These are phyloP conservation scores for Avena insularis DNA, from an alignment of 176 grass and related monocot species.

Conservation along the genomic window DNA sequence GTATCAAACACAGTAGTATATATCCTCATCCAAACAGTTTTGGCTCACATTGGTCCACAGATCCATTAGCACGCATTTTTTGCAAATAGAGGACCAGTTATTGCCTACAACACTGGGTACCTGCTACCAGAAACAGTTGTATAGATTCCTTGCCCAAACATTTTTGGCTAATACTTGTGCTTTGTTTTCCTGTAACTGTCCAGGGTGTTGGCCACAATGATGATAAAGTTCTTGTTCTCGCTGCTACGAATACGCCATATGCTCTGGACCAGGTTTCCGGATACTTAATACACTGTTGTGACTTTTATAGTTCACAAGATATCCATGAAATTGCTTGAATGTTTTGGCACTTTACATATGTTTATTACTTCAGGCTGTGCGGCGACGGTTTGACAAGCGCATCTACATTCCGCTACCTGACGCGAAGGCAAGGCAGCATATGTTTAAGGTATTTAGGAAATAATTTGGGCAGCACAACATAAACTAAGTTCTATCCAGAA, in stretches of 20 bases:
- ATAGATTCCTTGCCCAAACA: background rate
- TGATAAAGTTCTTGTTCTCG: slow-evolving; percentile 98
- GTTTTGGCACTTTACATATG: slow-evolving; percentile 35
- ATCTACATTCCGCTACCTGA: slow-evolving; percentile 99
- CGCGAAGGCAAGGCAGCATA: slow-evolving; percentile 92
- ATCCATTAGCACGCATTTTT: background rate
- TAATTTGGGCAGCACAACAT: background rate
- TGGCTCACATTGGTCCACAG: no score
- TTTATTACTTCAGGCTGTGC: slow-evolving; percentile 73
- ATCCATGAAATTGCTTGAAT: background rate
- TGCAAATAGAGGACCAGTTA: background rate
- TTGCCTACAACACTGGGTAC: background rate
- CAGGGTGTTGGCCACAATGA: slow-evolving; percentile 98
- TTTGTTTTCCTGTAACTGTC: slow-evolving; percentile 25
- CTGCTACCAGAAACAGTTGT: background rate
- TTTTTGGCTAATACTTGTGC: background rate
- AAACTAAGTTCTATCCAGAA: background rate
- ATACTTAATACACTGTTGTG: slow-evolving; percentile 15
- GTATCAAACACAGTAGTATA: background rate
- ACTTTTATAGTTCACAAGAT: background rate
- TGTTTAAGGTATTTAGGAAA: slow-evolving; percentile 85
- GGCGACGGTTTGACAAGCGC: slow-evolving; percentile 93
- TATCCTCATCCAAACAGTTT: background rate
- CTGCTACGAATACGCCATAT: slow-evolving; percentile 97
- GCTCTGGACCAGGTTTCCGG: slow-evolving; percentile 83